phyloP scores from a whole-genome alignment of 2,329 filamentous ascomycete genomes.

The Claviceps sp. region DNA sequence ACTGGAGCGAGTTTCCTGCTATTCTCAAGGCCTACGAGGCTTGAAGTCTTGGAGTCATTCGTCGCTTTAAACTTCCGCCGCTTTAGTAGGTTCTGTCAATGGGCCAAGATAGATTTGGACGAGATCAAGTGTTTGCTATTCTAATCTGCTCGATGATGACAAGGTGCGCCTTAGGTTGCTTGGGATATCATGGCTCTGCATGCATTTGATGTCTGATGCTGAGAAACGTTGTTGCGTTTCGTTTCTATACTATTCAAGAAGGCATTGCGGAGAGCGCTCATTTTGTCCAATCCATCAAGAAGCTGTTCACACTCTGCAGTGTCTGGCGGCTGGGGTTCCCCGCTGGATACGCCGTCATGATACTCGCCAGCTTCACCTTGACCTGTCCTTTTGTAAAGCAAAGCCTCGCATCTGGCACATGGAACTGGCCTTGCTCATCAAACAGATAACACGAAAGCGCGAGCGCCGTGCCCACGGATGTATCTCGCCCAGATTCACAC shows the following conservation, averaged over 20 bases:
- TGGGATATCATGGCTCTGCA: too few relatives aligned
- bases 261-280: conserved; percentile 7
- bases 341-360: conserved; percentile 65
- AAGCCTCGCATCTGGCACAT: conserved; percentile 11
- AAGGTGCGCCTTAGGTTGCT: too few relatives aligned
- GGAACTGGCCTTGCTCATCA: conserved; percentile 43
- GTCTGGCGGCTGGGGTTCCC: conserved; percentile 77
- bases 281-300: conserved; percentile 52
- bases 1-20: conserved; percentile 43
- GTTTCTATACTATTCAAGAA: background rate
- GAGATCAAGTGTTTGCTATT: too few relatives aligned
- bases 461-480: conserved; percentile 66
- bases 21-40: conserved; percentile 33
- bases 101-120: too few relatives aligned
- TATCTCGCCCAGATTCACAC: conserved; percentile 66
- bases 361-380: conserved; percentile 63
- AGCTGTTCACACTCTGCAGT: conserved; percentile 83
- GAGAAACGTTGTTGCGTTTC: too few relatives aligned
- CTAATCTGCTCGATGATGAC: too few relatives aligned
- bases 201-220: too few relatives aligned
- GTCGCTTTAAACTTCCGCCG: background rate
- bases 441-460: conserved; percentile 64
- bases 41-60: background rate
- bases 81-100: background rate
- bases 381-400: conserved; percentile 62